Conservation (phyloP, 75 land plant genomes). For the Pseudotsuga menziesii region DNA sequence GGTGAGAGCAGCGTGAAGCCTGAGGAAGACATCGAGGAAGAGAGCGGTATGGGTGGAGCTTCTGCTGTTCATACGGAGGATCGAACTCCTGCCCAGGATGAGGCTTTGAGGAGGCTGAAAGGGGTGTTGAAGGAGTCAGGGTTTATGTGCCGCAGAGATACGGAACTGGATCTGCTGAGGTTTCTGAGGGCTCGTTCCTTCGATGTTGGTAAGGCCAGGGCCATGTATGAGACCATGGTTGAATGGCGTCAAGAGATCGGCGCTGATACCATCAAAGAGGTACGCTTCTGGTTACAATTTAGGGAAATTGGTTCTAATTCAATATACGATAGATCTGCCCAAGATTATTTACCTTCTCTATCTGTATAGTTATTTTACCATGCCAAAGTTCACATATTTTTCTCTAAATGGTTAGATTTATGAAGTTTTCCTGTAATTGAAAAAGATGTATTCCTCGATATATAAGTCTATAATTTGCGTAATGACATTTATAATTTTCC, state of each 20-base stretch:
- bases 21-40: constrained; percentile 8
- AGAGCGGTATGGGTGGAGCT: constrained; percentile 1
- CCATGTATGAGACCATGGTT: constrained; percentile 48
- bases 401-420: no score
- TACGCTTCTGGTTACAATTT: neutral
- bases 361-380: no score
- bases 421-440: no score
- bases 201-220: constrained; percentile 35
- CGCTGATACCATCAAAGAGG: constrained; percentile 38
- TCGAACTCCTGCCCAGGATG: constrained; percentile 20
- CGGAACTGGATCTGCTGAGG: constrained; percentile 25
- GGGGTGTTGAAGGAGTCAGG: constrained; percentile 16
- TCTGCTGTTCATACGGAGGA: neutral
- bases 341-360: no score
- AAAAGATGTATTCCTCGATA: no score
- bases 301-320: neutral
- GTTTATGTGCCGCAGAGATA: constrained; percentile 18
- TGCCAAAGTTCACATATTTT: no score
- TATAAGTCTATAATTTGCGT: no score
- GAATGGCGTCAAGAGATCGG: constrained; percentile 41
- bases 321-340: neutral
- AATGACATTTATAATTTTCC: no score
- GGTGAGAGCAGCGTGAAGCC: constrained; percentile 14
- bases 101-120: constrained; percentile 20
- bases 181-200: constrained; percentile 41